Conservation (phyloP, 768 basidiomycete genomes). For the Dioszegia aurantiaca region DNA sequence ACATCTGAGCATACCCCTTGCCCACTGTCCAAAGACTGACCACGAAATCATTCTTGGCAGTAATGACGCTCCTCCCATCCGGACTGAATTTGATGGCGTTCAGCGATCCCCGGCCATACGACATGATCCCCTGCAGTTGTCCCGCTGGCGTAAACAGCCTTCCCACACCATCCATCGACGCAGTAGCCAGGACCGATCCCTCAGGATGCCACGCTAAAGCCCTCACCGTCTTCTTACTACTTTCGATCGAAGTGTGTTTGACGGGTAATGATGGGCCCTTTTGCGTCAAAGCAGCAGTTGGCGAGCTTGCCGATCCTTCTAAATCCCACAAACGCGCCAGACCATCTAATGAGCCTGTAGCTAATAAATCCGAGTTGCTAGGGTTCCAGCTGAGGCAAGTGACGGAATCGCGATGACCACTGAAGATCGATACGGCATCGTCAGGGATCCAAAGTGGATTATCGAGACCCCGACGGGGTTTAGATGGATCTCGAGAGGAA, state of each 20-base stretch:
- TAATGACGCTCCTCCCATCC: constrained; percentile 30
- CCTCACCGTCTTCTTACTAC: constrained; percentile 34
- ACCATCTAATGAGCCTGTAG: constrained; percentile 39
- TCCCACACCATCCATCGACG: constrained; percentile 42
- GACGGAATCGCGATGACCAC: constrained; percentile 36
- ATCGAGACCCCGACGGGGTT: neutral
- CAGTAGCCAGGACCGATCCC: constrained; percentile 46
- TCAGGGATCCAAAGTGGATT: constrained; percentile 18
- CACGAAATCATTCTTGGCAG: constrained; percentile 40
- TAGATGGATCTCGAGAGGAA: neutral
- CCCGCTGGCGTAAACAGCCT: constrained; percentile 43
- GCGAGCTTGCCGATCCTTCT: neutral
- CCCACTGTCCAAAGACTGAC: constrained; percentile 26
- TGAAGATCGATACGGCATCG: constrained; percentile 22
- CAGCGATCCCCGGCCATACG: constrained; percentile 45
- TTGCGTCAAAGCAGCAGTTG: neutral
- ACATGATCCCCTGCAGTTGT: constrained; percentile 38
- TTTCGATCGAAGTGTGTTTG: constrained; percentile 41
- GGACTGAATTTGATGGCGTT: constrained; percentile 45
- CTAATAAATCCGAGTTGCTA: constrained; percentile 35
- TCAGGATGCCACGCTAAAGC: constrained; percentile 48
- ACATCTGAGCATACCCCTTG: constrained; percentile 20
- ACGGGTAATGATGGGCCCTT: constrained; percentile 26
- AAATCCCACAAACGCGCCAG: constrained; percentile 48
- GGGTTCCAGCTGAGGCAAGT: constrained; percentile 49